Base-by-base conservation (phyloP, 208 protist species). In the Novymonas esmeraldas region DNA sequence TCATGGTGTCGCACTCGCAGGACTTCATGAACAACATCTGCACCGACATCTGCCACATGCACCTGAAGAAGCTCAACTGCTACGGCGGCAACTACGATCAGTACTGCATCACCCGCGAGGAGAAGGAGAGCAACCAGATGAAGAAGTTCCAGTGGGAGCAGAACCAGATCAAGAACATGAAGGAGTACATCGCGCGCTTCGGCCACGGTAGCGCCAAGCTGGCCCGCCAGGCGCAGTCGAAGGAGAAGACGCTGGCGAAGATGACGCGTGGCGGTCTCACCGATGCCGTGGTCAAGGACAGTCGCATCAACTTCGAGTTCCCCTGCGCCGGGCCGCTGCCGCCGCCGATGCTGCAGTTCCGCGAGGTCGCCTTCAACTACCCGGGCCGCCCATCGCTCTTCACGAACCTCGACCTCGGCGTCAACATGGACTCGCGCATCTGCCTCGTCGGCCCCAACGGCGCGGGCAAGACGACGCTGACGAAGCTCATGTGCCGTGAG, bases 21-120 rank as follows among this genome's bases (percentile, higher is more conserved):
- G 98, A 99, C 75, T 99, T 99, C 74, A 92, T 99, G 75, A 98
- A 99, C 87, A 89, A 85, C 51, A 93, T 99, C 26, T 99, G 98
- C 92, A 98, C 96, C 5, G 96, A 99, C 70, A 98, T 98, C 56
- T 94, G 98, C 52, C 92, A 95, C 58, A 92, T 99, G 77, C 69
- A 81, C 52, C 68, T 84, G 28, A 90, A 95, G 70, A 76, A 89
- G 67, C 88, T 99, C 16, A 69, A 60, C 18, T 92, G 93, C 76
- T 99, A 94, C 76, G 83, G 84, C 68, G 97, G 98, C 60, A 99
- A 99, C 83, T 99, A 99, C 79, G 95, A 98, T 59, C 80, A 93
- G 69, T 99, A 93, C 80, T 91, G 94, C 52, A 96, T 93, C 58
- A 98, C 96, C 4, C 83, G 91, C 46, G 63, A 70, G 14, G 98